These are phyloP conservation scores for Perkinsus olseni DNA, from an alignment of 169 alveolate genomes.

Conservation along the genomic window DNA sequence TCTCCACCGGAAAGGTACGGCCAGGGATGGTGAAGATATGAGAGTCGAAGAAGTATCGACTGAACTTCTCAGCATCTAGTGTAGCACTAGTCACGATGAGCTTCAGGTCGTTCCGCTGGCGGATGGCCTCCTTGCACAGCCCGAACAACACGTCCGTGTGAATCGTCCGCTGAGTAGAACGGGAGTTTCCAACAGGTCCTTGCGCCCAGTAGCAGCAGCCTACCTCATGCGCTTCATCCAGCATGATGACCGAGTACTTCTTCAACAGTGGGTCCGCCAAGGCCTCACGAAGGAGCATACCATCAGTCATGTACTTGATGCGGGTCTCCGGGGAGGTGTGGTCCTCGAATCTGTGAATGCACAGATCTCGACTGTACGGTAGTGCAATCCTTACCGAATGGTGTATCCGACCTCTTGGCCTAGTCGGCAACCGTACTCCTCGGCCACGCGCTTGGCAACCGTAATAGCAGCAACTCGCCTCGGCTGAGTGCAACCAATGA, in stretches of 20 bases:
- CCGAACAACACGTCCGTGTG: conserved; percentile 97
- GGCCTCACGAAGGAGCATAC: conserved; percentile 96
- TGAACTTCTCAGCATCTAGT: conserved; percentile 88
- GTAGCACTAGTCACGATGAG: conserved; percentile 99
- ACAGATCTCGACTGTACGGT: too few relatives aligned
- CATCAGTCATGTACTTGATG: conserved; percentile 99
- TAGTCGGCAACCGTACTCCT: conserved; percentile 93
- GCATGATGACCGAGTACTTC: conserved; percentile 82
- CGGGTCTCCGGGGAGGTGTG: conserved; percentile 89
- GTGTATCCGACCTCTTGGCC: conserved; percentile 86
- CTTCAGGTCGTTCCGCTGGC: conserved; percentile 82
- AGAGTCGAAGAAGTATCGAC: conserved; percentile 88
- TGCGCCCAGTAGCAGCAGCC: not conserved
- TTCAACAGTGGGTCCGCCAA: conserved; percentile 79
- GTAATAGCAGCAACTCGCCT: conserved; percentile 98
- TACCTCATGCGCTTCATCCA: conserved; percentile 99
- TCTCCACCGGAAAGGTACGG: conserved; percentile 94
- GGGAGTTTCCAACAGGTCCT: not conserved
- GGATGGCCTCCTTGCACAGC: conserved; percentile 71
- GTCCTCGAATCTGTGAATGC: conserved; percentile 96
- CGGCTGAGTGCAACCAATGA: conserved; percentile 97
- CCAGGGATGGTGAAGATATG: conserved; percentile 98
- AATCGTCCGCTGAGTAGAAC: conserved; percentile 71
- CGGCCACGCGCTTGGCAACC: conserved; percentile 94
- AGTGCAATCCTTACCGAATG: conserved; percentile 42